Evolutionary conservation across 441 rosid genomes (phyloP).

Genomic region (Populus tomentosa): DNA sequence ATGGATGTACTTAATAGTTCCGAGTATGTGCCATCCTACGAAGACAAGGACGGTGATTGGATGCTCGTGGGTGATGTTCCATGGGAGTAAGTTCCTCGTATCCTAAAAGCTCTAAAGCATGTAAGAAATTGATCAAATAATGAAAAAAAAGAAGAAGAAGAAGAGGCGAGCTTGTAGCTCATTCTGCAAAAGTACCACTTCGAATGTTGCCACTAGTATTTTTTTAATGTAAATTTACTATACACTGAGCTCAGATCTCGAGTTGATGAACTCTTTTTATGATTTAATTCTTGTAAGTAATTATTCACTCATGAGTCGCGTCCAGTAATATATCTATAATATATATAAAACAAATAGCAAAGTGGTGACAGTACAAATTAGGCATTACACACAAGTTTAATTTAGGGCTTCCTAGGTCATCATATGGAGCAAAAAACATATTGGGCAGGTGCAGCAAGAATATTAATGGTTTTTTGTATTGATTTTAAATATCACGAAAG

Average conservation of each 20-base stretch:
- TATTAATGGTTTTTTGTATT: background rate
- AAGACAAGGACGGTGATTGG: conserved; percentile 96
- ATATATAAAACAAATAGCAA: background rate
- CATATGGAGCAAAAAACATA: background rate
- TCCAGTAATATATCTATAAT: too few relatives aligned
- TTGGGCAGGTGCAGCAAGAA: background rate
- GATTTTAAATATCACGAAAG: background rate
- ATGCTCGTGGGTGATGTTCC: conserved; percentile 99
- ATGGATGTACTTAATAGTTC: conserved; percentile 88
- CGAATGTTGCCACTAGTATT: too few relatives aligned
- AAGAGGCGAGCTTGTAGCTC: too few relatives aligned
- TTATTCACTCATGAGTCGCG: too few relatives aligned
- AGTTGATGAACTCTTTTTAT: too few relatives aligned
- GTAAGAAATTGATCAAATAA: background rate
- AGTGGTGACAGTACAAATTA: background rate
- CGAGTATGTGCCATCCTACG: conserved; percentile 90
- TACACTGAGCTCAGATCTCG: too few relatives aligned
- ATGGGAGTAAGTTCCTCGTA: conserved; percentile 66
- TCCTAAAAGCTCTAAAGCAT: background rate
- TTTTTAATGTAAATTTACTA: too few relatives aligned
- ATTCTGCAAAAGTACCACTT: too few relatives aligned
- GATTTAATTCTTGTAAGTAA: too few relatives aligned
- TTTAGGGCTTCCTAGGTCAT: background rate
- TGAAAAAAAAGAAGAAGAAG: background rate
- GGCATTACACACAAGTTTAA: background rate